phyloP scores from a whole-genome alignment of 2,329 filamentous ascomycete genomes.

The Chaetomium sp. region DNA sequence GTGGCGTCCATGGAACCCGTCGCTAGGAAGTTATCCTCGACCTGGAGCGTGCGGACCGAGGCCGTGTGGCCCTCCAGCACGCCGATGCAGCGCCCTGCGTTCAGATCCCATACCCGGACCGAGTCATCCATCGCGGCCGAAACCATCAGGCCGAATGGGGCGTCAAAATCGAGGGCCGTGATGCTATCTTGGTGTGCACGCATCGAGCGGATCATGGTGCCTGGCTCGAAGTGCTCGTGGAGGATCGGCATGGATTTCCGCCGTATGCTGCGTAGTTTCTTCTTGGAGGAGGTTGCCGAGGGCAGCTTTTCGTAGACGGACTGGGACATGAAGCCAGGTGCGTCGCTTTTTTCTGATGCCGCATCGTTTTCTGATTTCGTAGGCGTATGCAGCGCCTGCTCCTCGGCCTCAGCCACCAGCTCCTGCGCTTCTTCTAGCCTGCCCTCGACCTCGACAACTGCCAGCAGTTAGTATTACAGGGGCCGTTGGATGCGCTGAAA shows the following conservation, averaged over 20 bases:
- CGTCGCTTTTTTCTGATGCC: constrained; percentile 53
- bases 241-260: constrained; percentile 90
- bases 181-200: constrained; percentile 86
- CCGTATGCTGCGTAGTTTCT: constrained; percentile 60
- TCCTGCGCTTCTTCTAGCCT: constrained; percentile 64
- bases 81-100: constrained; percentile 88
- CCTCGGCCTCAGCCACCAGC: constrained; percentile 60
- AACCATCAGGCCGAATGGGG: constrained; percentile 94
- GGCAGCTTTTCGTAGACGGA: constrained; percentile 95
- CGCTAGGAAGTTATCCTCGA: constrained; percentile 92
- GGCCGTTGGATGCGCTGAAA: background rate
- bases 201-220: constrained; percentile 83
- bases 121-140: constrained; percentile 91
- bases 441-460: constrained; percentile 64
- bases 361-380: constrained; percentile 58
- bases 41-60: constrained; percentile 87
- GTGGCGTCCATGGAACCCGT: constrained; percentile 95
- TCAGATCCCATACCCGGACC: constrained; percentile 94
- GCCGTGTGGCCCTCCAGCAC: constrained; percentile 91
- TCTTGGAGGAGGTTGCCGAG: constrained; percentile 49
- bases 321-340: constrained; percentile 84
- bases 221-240: constrained; percentile 92
- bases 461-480: constrained; percentile 22
- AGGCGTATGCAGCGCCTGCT: constrained; percentile 54
- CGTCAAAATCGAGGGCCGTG: constrained; percentile 92